phyloP scores from a whole-genome alignment of 805 yeast genomes.

The Kodamaea nitidulidarum region DNA sequence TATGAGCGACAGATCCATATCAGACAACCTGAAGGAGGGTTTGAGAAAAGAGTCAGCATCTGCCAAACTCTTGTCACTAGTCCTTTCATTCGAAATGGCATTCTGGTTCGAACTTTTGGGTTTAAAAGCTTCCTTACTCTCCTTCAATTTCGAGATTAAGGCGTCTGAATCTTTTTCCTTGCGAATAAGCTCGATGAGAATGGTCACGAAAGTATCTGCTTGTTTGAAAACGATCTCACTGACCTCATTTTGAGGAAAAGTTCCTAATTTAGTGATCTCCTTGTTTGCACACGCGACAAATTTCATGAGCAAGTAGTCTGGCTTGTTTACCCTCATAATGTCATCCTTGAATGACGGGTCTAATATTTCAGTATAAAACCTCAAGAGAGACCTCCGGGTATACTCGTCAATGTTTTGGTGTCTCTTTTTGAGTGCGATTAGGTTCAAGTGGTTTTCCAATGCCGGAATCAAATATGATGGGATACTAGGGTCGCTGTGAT shows the following conservation, averaged over 20 bases:
- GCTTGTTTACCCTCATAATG: constrained; percentile 26
- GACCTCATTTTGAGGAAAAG: constrained; percentile 26
- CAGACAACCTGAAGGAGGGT: constrained; percentile 52
- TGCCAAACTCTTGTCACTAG: background rate
- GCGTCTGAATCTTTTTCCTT: constrained; percentile 36
- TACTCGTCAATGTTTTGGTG: constrained; percentile 38
- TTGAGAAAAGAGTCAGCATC: constrained; percentile 19
- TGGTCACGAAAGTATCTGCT: constrained; percentile 32
- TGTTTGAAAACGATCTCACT: constrained; percentile 34
- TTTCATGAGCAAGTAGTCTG: constrained; percentile 47
- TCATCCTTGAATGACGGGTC: constrained; percentile 42
- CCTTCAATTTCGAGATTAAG: constrained; percentile 41
- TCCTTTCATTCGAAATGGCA: constrained; percentile 3
- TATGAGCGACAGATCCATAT: constrained; percentile 48
- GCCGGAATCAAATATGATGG: constrained; percentile 35
- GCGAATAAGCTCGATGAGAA: constrained; percentile 34
- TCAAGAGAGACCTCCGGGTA: constrained; percentile 54
- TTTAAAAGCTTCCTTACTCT: constrained; percentile 35
- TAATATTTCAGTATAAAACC: constrained; percentile 59
- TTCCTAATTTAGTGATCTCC: constrained; percentile 44
- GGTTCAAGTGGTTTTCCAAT: constrained; percentile 40
- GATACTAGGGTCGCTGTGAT: constrained; percentile 23
- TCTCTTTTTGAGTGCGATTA: constrained; percentile 44
- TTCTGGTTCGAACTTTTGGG: constrained; percentile 16
- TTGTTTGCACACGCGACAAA: constrained; percentile 52